Evolutionary conservation across 2,329 filamentous ascomycete genomes (phyloP).

Genomic region (Cryphonectria parasitica): DNA sequence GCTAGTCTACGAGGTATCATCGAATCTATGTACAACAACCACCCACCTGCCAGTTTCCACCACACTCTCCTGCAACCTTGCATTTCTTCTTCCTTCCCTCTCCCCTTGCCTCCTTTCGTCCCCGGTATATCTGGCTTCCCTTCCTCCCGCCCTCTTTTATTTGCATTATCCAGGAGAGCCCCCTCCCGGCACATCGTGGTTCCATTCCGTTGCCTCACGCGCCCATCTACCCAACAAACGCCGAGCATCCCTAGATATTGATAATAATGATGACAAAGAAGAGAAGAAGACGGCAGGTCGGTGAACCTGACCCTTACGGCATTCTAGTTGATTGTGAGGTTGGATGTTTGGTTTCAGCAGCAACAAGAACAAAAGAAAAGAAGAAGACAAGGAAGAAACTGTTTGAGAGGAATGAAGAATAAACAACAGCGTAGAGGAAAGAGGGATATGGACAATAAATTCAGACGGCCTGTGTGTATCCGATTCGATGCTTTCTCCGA

Average conservation of each 20-base stretch:
- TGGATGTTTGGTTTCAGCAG: background rate
- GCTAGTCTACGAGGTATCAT: slow-evolving; percentile 33
- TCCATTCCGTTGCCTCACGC: background rate
- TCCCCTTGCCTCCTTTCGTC: background rate
- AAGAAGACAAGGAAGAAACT: background rate
- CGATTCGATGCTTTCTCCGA: slow-evolving; percentile 30
- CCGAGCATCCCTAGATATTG: slow-evolving; percentile 4
- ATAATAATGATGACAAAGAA: slow-evolving; percentile 21
- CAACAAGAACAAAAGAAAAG: background rate
- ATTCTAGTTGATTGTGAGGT: background rate
- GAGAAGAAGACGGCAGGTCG: background rate
- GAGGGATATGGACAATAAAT: slow-evolving; percentile 27
- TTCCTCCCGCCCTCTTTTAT: slow-evolving; percentile 9
- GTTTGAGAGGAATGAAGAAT: background rate
- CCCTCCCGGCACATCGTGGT: background rate
- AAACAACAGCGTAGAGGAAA: background rate
- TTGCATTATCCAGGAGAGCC: slow-evolving; percentile 14
- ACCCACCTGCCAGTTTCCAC: background rate
- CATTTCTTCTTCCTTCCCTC: background rate
- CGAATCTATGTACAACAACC: slow-evolving; percentile 30
- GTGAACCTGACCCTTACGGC: background rate
- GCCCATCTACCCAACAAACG: slow-evolving; percentile 20
- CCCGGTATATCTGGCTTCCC: background rate
- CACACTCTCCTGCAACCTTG: background rate
- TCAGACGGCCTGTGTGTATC: slow-evolving; percentile 2